Base-by-base conservation (phyloP, 805 yeast genomes). In the Citeromyces nyonsensis region DNA sequence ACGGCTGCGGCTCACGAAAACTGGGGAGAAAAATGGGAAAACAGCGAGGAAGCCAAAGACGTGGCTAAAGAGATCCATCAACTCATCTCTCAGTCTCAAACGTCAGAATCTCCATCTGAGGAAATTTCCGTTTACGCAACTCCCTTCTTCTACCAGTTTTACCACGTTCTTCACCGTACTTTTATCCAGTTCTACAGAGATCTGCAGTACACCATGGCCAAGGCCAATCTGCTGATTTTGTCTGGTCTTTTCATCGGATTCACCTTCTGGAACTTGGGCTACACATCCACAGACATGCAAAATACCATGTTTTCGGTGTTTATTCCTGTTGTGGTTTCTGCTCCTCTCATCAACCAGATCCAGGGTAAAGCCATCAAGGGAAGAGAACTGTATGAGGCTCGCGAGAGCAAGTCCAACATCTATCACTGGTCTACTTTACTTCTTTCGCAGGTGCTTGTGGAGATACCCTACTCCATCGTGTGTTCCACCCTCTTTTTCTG, bases 221-320 rank as follows among this genome's bases (percentile, higher is more conserved):
- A 79, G 54, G 42, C 71, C 15, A 57, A 60, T 13, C 35, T 44
- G 41, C 55, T 57, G 39, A 47, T 62, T 25, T 47, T 66, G 11
- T 60, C 73, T 30, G 71, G 82, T 26, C 45, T 80, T 11, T 73
- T 76, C 47, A 66, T 74, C 39, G 93, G 94, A 28, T 81, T 81
- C 51, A 61, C 77, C 0, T 81, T 74, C 54, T 78, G 61, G 59
- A 59, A 69, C 42, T 66, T 73, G 22, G 65, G 64, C 32, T 48
- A 52, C 29, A 51, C 65, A 18, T 40, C 60, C 11, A 55, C 57
- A 31, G 77, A 77, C 24, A 51, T 70, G 52, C 78, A 70, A 49
- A 66, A 69, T 42, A 54, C 66, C 6, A 54, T 73, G 64, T 74
- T 73, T 47, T 68, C 72, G n/a, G 56, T 63, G 6, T 75, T 75